Evolutionary conservation across 2,329 filamentous ascomycete genomes (phyloP).

Genomic region (Neonectria magnoliae): DNA sequence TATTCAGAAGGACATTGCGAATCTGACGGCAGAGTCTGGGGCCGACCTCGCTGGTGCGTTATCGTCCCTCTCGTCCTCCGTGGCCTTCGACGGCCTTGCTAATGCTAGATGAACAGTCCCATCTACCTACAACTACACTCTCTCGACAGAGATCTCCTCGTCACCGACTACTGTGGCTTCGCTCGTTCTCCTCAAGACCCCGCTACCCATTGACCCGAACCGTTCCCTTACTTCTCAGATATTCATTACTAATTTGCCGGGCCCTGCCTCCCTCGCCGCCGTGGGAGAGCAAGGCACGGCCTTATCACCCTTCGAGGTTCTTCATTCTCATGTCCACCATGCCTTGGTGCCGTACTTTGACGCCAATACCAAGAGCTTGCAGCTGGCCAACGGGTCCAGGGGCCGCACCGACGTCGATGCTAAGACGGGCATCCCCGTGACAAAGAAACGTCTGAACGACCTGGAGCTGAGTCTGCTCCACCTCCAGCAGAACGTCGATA

Average conservation of each 20-base stretch:
- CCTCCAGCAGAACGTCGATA: slow-evolving; percentile 97
- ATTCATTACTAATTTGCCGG: slow-evolving; percentile 91
- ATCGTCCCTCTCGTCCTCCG: neutral
- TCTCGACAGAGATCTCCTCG: slow-evolving; percentile 84
- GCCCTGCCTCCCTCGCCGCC: slow-evolving; percentile 76
- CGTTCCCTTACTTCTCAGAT: slow-evolving; percentile 88
- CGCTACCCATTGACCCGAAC: slow-evolving; percentile 84
- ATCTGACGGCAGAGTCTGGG: slow-evolving; percentile 62
- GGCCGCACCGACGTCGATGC: slow-evolving; percentile 86
- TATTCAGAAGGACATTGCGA: slow-evolving; percentile 82
- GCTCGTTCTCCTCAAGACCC: slow-evolving; percentile 89
- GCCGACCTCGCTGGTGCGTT: slow-evolving; percentile 56
- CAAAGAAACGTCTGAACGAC: slow-evolving; percentile 96
- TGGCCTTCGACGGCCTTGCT: slow-evolving; percentile 14
- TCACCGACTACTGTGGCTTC: slow-evolving; percentile 84
- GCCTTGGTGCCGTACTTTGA: slow-evolving; percentile 97
- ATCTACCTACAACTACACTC: slow-evolving; percentile 76
- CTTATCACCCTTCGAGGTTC: slow-evolving; percentile 87
- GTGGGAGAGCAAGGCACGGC: slow-evolving; percentile 76
- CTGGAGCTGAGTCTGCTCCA: slow-evolving; percentile 90
- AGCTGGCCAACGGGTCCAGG: slow-evolving; percentile 71
- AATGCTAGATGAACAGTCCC: slow-evolving; percentile 46
- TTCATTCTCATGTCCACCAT: slow-evolving; percentile 91
- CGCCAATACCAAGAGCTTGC: slow-evolving; percentile 88
- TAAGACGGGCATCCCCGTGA: slow-evolving; percentile 95